Evolutionary conservation across 768 basidiomycete species (phyloP), one percentile per base, ranked within the genome.

Genomic region (Russula earlei): DNA sequence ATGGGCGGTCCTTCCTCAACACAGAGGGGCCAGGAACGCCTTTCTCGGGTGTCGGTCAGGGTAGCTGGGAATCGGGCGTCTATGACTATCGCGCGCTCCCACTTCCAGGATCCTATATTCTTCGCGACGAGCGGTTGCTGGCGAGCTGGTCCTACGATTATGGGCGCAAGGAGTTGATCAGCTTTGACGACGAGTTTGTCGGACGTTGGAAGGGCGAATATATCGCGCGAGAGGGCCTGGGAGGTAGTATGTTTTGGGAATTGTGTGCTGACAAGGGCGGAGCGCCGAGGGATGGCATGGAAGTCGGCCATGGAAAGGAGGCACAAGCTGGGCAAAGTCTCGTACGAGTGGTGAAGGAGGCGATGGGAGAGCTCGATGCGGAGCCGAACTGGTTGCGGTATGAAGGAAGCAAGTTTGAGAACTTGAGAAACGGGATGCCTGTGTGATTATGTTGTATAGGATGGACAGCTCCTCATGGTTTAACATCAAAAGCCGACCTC

Each of bases 171-270:
- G 92, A 96, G 70, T 82, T 91, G 82, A 73, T 94, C 62, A 85
- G 85, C 66, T 95, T 81, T 66, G 91, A 95, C 66, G 78, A 73
- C 41, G 86, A 84, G 53, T 71, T 79, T 20, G 77, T 88, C 2
- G 90, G 78, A 2, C 67, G 69, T 49, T 77, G 78, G 77, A 93
- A 94, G 68, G 90, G 87, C 14, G 76, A 78, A 55, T 97, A 85
- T 73, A 92, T 98, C 66, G 74, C 73, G 63, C 75, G 79, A 34
- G 79, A 85, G 65, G 79, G 81, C 0, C 72, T 98, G 4, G 90
- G 88, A 6, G 96, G 96, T 0, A 87, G 86, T 53, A 99, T 99
- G 96, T 85, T 85, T 63, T 92, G 90, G 91, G 91, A 94, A 68
- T 74, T 95, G 40, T 87, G 85, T 62, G 91, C 90, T 2, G 95